Evolutionary conservation across 176 grass and related monocot genomes (phyloP), one percentile per base, ranked within the genome.

Genomic region (Raddia distichophylla): DNA sequence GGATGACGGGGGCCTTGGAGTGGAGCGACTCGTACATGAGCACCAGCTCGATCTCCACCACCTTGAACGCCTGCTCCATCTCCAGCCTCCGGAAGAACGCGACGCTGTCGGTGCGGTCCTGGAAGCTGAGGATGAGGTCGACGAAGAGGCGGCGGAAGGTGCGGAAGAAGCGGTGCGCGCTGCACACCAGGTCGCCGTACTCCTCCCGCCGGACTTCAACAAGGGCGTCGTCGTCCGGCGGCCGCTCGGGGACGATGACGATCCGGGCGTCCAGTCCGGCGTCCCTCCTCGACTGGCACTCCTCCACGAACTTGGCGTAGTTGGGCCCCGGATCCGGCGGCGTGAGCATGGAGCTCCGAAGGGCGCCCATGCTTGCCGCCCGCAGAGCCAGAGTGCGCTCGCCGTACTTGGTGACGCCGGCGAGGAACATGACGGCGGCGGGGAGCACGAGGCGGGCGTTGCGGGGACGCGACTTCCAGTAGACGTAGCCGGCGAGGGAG

Each of bases 301-400:
- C 89, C 73, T 87, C 89, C 70, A 91, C 82, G 34, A 92, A 83
- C 47, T 89, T 89, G 58, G 90, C 67, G 14, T 91, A 91, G 74
- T 91, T 91, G 1, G 89, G 89, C 0, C 85, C 89, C 0, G 85
- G 48, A 34, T 83, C 80, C 5, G 80, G 80, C 11, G 58, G 80
- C 14, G 70, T 83, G n/a, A 83, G 80, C 80, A 83, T 83, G 81
- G 89, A 87, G 62, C 77, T 79, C 16, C 76, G 71, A 19, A 91
- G 73, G 53, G 70, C 60, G 82, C 81, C 75, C 85, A 84, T 87
- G 81, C 89, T 91, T 8, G 82, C 89, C n/a, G 67, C 66, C 51
- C 72, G 27, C n/a, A 91, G 89, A 43, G 80, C 80, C 10, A 73
- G 73, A 54, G 80, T 87, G 20, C 89, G 75, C 85, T 91, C 80